These are phyloP conservation scores for Gaeumannomyces tritici DNA, from an alignment of 2,329 filamentous ascomycete genomes.

Conservation along the genomic window DNA sequence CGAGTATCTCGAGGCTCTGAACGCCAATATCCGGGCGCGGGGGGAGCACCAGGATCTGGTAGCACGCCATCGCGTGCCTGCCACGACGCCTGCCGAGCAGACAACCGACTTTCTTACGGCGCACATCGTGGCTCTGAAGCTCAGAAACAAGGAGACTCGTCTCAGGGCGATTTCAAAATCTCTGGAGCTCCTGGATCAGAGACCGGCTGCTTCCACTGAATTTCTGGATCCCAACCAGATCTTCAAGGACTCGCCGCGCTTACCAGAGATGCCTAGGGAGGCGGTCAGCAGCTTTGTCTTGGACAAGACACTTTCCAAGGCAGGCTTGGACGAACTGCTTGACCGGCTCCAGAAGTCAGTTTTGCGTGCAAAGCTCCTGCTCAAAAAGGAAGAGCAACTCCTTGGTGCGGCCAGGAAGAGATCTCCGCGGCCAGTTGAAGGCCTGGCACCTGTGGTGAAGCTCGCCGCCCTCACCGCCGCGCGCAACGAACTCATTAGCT, in stretches of 20 bases:
- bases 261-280: constrained; percentile 42
- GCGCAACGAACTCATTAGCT: constrained; percentile 50
- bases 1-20: constrained; percentile 45
- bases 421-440: constrained; percentile 15
- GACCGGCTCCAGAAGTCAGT: constrained; percentile 48
- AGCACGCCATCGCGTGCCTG: neutral
- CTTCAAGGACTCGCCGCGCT: constrained; percentile 30
- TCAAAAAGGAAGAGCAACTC: constrained; percentile 46
- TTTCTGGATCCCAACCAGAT: constrained; percentile 41
- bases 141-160: constrained; percentile 41
- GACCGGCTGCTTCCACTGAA: constrained; percentile 38
- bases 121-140: constrained; percentile 39
- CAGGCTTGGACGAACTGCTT: constrained; percentile 36
- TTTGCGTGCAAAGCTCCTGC: constrained; percentile 45
- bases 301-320: constrained; percentile 23
- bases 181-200: constrained; percentile 38
- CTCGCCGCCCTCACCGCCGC: constrained; percentile 45
- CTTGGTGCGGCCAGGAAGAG: constrained; percentile 35
- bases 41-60: constrained; percentile 30
- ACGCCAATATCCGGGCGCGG: constrained; percentile 40
- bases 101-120: constrained; percentile 29
- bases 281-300: constrained; percentile 39
- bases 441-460: constrained; percentile 21
- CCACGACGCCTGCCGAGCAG: constrained; percentile 8
- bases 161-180: constrained; percentile 40